phyloP scores from a whole-genome alignment of 495 filamentous ascomycete genomes.

The Hypoxylon rickii region DNA sequence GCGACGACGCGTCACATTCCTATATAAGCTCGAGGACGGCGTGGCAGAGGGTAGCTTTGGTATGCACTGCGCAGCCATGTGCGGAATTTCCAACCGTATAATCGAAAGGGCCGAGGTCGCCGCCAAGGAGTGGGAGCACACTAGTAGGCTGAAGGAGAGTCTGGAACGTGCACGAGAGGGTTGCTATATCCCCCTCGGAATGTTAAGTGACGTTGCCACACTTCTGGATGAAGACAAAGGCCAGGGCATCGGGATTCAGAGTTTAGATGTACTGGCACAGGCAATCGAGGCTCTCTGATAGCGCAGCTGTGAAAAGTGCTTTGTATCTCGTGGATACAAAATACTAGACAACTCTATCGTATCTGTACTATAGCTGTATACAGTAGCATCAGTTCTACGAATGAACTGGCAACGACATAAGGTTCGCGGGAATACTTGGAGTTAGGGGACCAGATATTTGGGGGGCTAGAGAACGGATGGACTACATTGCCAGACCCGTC shows the following conservation, averaged over 20 bases:
- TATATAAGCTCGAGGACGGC: slow-evolving; percentile 93
- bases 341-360: too few species aligned
- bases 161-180: slow-evolving; percentile 76
- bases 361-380: not conserved
- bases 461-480: too few species aligned
- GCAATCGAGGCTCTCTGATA: slow-evolving; percentile 77
- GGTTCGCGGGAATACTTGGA: too few species aligned
- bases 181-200: slow-evolving; percentile 80
- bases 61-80: slow-evolving; percentile 99
- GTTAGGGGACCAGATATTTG: too few species aligned
- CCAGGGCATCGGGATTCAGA: slow-evolving; percentile 52
- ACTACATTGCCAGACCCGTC: too few species aligned
- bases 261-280: slow-evolving; percentile 71
- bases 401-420: too few species aligned
- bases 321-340: too few species aligned
- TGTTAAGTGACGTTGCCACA: slow-evolving; percentile 91
- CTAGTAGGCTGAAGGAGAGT: slow-evolving; percentile 83
- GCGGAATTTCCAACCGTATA: slow-evolving; percentile 82
- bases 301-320: not conserved
- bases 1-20: slow-evolving; percentile 80
- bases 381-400: too few species aligned
- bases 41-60: slow-evolving; percentile 98
- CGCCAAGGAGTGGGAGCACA: slow-evolving; percentile 96
- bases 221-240: slow-evolving; percentile 64
- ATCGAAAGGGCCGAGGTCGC: slow-evolving; percentile 86